Conservation (phyloP, 441 rosid genomes). For the Populus hybrid region DNA sequence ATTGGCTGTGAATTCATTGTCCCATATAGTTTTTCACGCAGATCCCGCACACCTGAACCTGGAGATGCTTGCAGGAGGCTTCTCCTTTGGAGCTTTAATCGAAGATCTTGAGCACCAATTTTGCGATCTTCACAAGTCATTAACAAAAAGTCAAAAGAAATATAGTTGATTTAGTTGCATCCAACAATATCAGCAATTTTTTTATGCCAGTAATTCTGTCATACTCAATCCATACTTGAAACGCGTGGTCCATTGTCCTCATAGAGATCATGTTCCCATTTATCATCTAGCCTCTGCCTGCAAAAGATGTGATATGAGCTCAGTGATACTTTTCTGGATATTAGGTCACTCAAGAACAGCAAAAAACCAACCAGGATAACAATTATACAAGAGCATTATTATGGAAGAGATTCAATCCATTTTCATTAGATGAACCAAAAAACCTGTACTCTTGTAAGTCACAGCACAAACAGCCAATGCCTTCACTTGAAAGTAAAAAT, state of each 20-base stretch:
- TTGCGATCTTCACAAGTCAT: slow-evolving; percentile 64
- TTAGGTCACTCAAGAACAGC: neutral
- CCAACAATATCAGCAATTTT: slow-evolving; percentile 35
- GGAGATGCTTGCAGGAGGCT: slow-evolving; percentile 7
- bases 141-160: slow-evolving; percentile 37
- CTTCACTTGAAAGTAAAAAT: neutral
- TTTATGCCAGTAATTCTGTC: slow-evolving; percentile 24
- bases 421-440: neutral
- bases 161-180: slow-evolving; percentile 36
- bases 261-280: slow-evolving; percentile 99
- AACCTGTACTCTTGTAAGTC: neutral
- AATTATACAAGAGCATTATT: neutral
- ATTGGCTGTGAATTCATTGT: slow-evolving; percentile 53
- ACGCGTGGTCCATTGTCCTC: slow-evolving; percentile 41
- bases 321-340: neutral
- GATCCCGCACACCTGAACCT: slow-evolving; percentile 48
- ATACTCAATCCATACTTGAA: slow-evolving; percentile 59
- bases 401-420: neutral
- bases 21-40: slow-evolving; percentile 93
- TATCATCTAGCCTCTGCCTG: slow-evolving; percentile 95
- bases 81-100: slow-evolving; percentile 83
- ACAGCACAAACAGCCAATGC: neutral
- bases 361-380: neutral
- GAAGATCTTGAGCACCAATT: slow-evolving; percentile 78
- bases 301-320: slow-evolving; percentile 16